Evolutionary conservation across 2,329 filamentous ascomycete genomes (phyloP), one percentile per base, ranked within the genome.

Genomic region (Aureobasidium sp.): DNA sequence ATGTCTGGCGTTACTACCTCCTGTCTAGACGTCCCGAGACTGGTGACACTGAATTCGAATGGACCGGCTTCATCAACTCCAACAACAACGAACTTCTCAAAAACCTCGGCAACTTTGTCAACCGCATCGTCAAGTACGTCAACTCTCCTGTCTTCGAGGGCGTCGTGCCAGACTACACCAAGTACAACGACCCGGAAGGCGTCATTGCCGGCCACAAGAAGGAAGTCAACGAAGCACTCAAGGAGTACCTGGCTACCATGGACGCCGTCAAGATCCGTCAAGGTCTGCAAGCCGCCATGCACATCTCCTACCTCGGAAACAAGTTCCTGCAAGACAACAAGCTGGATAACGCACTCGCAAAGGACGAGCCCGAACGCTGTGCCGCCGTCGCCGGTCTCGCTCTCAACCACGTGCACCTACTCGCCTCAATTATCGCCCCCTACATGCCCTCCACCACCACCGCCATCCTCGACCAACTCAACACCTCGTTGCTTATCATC

Each of bases 1-100:
- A 93, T 65, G 90, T 97, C n/a, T 97, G 91, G 90, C 83, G 92
- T 67, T 96, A 93, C 76, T 96, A 94, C 77, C 84, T 97, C 25
- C 81, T 96, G 41, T 88, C 91, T 48, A 87, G 89, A 73, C 85
- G 92, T 62, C 92, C 92, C 0, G 92, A 97, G 75, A 88, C 87
- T 12, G 84, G 88, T 57, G 92, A 97, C 72, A 88, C 90, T 0
- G 89, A 96, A 71, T 96, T 96, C 73, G 88, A 93, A 73, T 96
- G 91, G 91, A 84, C 84, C 63, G 83, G 87, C 49, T 95, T 96
- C 76, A 88, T 94, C 65, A 82, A 86, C 39, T 82, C 84, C 68
- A 96, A 96, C 81, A 96, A 97, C 79, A 91, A 88, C 70, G 90
- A 94, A 72, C 82, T 97, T n/a, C 79, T 89, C 55, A 87, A 87